Conservation (phyloP, 257 asterid species). For the Fraxinus excelsior region DNA sequence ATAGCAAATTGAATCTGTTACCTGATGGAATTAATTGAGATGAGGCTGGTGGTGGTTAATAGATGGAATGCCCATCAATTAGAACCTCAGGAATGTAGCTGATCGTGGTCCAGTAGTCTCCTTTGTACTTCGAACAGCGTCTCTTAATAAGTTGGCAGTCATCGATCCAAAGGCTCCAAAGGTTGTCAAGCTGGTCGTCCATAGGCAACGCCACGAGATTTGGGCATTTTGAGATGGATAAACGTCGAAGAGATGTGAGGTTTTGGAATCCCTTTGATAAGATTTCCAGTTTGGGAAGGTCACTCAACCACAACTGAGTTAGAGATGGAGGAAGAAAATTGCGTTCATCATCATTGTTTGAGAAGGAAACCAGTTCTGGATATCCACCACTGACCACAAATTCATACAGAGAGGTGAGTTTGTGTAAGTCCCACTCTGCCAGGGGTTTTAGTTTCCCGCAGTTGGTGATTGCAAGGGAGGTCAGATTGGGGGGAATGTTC, state of each 20-base stretch:
- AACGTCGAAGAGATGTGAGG: constrained; percentile 1
- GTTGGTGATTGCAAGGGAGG: constrained; percentile 2
- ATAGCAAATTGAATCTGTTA: not conserved
- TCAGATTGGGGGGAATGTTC: constrained; percentile 24
- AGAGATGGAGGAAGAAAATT: constrained; percentile 24
- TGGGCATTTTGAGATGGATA: constrained; percentile 9
- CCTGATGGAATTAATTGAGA: not conserved
- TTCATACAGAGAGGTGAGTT: not conserved
- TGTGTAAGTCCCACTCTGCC: constrained; percentile 27
- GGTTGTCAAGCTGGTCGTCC: not conserved
- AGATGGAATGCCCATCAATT: not conserved
- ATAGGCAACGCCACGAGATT: constrained; percentile 17
- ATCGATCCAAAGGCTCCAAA: constrained; percentile 3
- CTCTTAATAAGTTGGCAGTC: constrained; percentile 16
- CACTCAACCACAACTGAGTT: not conserved
- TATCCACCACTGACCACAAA: constrained; percentile 6
- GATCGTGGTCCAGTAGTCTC: constrained; percentile 22
- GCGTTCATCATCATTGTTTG: not conserved
- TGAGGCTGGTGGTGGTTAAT: not conserved
- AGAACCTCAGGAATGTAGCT: constrained; percentile 2
- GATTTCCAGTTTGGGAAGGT: too few species aligned
- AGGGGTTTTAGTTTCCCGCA: constrained; percentile 26
- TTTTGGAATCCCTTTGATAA: constrained; percentile 16
- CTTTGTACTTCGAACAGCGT: constrained; percentile 16
- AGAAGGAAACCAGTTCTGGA: constrained; percentile 24